These are phyloP conservation scores for Piper longum DNA, from an alignment of 164 flowering plant species.

Conservation along the genomic window DNA sequence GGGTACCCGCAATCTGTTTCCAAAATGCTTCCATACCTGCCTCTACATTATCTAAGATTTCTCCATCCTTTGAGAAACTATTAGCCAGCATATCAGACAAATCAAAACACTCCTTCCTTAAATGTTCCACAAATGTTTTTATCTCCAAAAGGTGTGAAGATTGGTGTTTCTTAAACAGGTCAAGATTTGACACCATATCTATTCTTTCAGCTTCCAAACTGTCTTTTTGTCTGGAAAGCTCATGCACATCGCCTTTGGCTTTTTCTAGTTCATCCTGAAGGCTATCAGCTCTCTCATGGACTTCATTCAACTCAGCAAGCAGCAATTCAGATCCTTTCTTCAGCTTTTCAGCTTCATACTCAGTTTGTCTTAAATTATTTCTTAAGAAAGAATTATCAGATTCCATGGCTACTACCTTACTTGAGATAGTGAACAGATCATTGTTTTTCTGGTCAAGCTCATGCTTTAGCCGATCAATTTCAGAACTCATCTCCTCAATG, in stretches of 20 bases:
- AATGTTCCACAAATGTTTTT: constrained; percentile 28
- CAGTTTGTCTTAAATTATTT: constrained; percentile 42
- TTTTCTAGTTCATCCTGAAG: constrained; percentile 74
- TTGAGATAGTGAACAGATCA: constrained; percentile 31
- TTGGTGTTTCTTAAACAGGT: constrained; percentile 30
- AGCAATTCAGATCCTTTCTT: constrained; percentile 82
- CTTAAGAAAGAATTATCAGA: constrained; percentile 37
- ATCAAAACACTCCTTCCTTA: constrained; percentile 29
- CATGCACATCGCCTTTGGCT: constrained; percentile 25
- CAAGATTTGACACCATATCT: constrained; percentile 50
- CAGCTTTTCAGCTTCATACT: constrained; percentile 64
- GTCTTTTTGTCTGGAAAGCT: constrained; percentile 41
- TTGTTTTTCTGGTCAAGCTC: constrained; percentile 48
- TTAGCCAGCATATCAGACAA: constrained; percentile 20
- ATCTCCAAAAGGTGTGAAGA: constrained; percentile 25
- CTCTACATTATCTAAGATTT: constrained; percentile 33
- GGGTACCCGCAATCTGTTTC: constrained; percentile 17
- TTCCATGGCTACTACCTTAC: constrained; percentile 34
- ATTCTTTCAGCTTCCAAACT: constrained; percentile 44
- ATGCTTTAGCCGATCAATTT: constrained; percentile 39
- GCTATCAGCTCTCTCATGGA: constrained; percentile 79
- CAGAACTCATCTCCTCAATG: constrained; percentile 50
- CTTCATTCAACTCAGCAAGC: constrained; percentile 83
- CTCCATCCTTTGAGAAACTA: constrained; percentile 41
- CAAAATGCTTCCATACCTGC: constrained; percentile 27